Evolutionary conservation across 2,329 filamentous ascomycete genomes (phyloP).

Genomic region (Fusarium falciforme): DNA sequence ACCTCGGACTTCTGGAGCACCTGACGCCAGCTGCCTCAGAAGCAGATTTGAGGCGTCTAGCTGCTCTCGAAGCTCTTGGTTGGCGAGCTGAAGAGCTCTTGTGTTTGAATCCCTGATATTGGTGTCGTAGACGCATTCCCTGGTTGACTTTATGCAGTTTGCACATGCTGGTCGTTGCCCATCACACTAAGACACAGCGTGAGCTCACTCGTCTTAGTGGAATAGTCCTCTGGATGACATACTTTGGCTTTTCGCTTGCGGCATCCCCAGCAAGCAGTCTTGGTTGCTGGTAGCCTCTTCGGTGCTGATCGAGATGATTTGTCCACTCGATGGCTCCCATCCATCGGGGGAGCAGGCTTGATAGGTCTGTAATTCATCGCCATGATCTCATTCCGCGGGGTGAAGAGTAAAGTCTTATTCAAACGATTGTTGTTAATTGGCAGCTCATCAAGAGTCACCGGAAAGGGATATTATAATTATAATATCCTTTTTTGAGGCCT

Average conservation of each 20-base stretch:
- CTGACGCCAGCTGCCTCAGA: neutral
- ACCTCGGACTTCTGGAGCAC: neutral
- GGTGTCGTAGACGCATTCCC: slow-evolving; percentile 15
- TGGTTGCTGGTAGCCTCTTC: neutral
- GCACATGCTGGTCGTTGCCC: slow-evolving; percentile 1
- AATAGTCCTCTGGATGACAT: fast-evolving
- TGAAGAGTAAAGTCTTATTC: neutral
- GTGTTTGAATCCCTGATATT: neutral
- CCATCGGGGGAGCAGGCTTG: neutral
- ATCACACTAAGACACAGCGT: neutral
- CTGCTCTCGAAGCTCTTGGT: neutral
- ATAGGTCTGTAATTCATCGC: neutral
- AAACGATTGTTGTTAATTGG: neutral
- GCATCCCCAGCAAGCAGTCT: slow-evolving; percentile 15
- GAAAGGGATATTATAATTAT: neutral
- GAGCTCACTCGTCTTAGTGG: neutral
- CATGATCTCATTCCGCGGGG: neutral
- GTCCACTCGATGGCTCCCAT: neutral
- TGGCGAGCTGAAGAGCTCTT: neutral
- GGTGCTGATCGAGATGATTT: neutral
- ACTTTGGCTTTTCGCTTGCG: slow-evolving; percentile 16
- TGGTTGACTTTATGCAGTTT: neutral
- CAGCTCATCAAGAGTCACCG: neutral
- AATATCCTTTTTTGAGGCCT: neutral
- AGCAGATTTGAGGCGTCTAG: neutral